Base-by-base conservation (phyloP, 106 monocot species). In the Platanthera zijinensis region DNA sequence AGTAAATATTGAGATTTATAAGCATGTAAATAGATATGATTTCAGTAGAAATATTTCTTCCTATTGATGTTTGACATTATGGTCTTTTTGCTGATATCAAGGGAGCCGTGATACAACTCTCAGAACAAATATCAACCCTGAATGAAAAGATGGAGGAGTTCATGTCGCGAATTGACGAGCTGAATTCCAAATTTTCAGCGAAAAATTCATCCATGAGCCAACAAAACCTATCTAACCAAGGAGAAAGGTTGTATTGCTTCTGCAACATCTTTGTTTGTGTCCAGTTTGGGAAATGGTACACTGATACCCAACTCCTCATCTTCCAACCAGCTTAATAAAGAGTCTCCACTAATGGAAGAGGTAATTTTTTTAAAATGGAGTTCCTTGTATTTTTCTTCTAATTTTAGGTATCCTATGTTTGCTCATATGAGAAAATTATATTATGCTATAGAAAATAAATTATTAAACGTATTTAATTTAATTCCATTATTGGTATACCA, bases 101-200 rank as follows among this genome's bases (percentile, higher is more conserved):
- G 97, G 91, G 86, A 28, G 77, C 78, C 25, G 84, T 94, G 30
- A 89, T 78, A 74, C 92, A 90, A 49, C 84, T 99, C 10, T 82
- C 82, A 49, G 97, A 99, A 77, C 94, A 99, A 78, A 89, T 99
- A 76, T 84, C 85, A 30, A 94, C 90, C 5, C 86, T 99, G 74
- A 94, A 88, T 78, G 97, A 90, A 80, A 87, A 90, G 54, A 88
- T 99, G 84, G 91, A 94, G 57, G 91, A 83, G 75, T 94, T 99
- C 48, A 87, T 89, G 28, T 86, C 86, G 4, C 81, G 82, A 32
- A 88, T 99, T 48, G 94, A 99, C 79, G 89, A 89, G 52, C 72
- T 94, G 5, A 94, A 84, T 82, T 92, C 83, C 15, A 99, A 94
- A 69, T 82, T 97, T 28, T 75, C 64, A 47, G 45, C 52, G n/a